Evolutionary conservation across 371 early-diverging fungal genomes (phyloP), one percentile per base, ranked within the genome.

Genomic region (Fennellomyces sp.): DNA sequence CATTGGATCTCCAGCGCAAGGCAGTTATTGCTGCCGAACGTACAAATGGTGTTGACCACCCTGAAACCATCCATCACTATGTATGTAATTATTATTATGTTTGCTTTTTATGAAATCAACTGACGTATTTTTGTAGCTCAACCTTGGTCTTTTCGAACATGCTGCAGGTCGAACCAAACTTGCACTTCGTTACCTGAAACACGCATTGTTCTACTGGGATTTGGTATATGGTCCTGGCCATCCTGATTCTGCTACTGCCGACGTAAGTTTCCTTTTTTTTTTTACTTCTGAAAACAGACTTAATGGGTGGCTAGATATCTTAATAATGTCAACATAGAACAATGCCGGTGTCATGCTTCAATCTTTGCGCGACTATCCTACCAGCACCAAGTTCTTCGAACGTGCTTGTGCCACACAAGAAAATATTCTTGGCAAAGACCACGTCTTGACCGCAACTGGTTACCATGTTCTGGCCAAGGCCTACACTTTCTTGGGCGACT

Each of bases 1-100:
- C 95, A 3, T 75, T 87, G 23, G 89, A 88, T 57, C 88, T 88
- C 63, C 94, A 94, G 74, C 88, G 91, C 45, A 91, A 92, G 76
- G 94, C 95, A 0, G 90, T 95, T 31, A 84, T 96, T 53, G 86
- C 92, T 45, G 79, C 87, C 4, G 97, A 97, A 67, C 82, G 96
- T 61, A 90, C 93, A 1, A 73, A 76, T 47, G 97, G 97, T 29
- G 72, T 94, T 23, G 97, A 97, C 70, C 85, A 91, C 42, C 87
- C 92, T 25, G 94, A 94, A 64, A 94, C 97, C 2, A 68, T 95
- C 53, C 93, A 94, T 77, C 89, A 91, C 73, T 97, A 94, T 78
- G 84, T 93, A 78, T 48, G 68, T 41, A 38, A 5, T 11, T n/a
- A 12, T 25, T 47, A 6, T 27, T 41, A 19, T 49, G 5, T 17